Base-by-base conservation (phyloP, 208 protist species). In the Blastocrithidia nonstop region DNA sequence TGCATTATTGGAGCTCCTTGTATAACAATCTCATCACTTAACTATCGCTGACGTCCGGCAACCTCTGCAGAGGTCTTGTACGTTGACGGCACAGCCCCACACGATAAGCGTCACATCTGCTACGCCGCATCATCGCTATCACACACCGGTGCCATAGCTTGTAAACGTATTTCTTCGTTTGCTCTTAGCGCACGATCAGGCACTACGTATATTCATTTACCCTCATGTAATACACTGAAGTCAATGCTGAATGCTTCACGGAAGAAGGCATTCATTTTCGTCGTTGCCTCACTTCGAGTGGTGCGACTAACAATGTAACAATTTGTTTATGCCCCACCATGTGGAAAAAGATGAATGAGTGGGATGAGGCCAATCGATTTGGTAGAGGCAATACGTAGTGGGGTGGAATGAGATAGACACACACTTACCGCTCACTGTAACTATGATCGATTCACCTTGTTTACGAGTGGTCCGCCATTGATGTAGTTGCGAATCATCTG, bases 401-500 rank as follows among this genome's bases (percentile, higher is more conserved):
- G 79, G 8, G 84, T 93, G 39, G 84, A 74, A 35, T 93, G 84
- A 4, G 84, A 93, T 8, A 93, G 57, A 28, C 71, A 84, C 3
- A 87, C 66, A 39, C 68, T 82, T 4, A 93, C 84, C 1, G 78
- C 78, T 79, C 84, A 93, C n/a, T 66, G 66, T 24, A 93, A 61
- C n/a, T 86, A 72, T 15, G 70, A 43, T 35, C 61, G 54, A 7
- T 74, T 51, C 36, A 93, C 53, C 59, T 88, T 88, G 54, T 82
- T 83, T 24, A 89, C 79, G 42, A 89, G 64, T n/a, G 84, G 84
- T 0, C 84, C 84, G 3, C 75, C 78, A 37, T 85, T 80, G 23
- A 93, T 66, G 60, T 93, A 93, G 61, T 93, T 93, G 32, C 79
- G 84, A 43, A 93, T 89, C 84, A 93, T 93, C 50, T 93, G 84